These are phyloP conservation scores for Plenodomus biglobosus DNA, from an alignment of 2,329 filamentous ascomycete genomes.

Conservation along the genomic window DNA sequence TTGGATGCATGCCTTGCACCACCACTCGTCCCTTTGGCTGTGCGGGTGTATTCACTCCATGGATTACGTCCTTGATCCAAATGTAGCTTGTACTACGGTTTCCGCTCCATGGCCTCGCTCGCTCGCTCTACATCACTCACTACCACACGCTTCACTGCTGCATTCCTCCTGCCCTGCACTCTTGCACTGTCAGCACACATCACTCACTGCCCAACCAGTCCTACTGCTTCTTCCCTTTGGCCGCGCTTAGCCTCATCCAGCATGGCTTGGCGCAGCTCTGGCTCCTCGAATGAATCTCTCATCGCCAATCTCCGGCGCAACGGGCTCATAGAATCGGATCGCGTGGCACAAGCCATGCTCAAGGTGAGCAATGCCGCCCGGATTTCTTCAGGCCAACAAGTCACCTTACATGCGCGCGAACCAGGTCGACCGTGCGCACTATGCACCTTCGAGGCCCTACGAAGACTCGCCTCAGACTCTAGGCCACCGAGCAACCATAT, in stretches of 20 bases:
- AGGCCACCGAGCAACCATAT: slow-evolving; percentile 68
- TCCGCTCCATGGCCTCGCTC: background rate
- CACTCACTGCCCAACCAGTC: slow-evolving; percentile 20
- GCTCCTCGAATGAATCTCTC: slow-evolving; percentile 70
- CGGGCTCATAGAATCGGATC: slow-evolving; percentile 69
- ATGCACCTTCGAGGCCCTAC: slow-evolving; percentile 72
- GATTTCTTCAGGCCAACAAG: background rate
- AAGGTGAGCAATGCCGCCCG: slow-evolving; percentile 50
- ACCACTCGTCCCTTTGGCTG: background rate
- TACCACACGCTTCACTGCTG: background rate
- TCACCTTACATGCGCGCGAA: background rate
- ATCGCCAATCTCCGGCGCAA: slow-evolving; percentile 75
- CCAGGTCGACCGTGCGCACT: slow-evolving; percentile 86
- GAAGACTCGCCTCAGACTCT: slow-evolving; percentile 70
- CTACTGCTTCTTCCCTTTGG: background rate
- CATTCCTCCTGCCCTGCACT: slow-evolving; percentile 2
- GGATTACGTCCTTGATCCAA: background rate
- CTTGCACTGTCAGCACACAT: slow-evolving; percentile 23
- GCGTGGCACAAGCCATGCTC: slow-evolving; percentile 79
- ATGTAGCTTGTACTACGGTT: background rate
- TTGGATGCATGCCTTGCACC: no score
- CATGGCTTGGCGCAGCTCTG: slow-evolving; percentile 93
- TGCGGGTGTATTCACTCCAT: background rate
- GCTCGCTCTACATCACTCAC: background rate
- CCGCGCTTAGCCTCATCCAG: slow-evolving; percentile 22